Percentiles rank a stretch among this genome's conserved stretches.
These are phyloP conservation scores for Cladophialophora immunda DNA, from an alignment of 2,329 filamentous ascomycete genomes.

Conservation along the genomic window DNA sequence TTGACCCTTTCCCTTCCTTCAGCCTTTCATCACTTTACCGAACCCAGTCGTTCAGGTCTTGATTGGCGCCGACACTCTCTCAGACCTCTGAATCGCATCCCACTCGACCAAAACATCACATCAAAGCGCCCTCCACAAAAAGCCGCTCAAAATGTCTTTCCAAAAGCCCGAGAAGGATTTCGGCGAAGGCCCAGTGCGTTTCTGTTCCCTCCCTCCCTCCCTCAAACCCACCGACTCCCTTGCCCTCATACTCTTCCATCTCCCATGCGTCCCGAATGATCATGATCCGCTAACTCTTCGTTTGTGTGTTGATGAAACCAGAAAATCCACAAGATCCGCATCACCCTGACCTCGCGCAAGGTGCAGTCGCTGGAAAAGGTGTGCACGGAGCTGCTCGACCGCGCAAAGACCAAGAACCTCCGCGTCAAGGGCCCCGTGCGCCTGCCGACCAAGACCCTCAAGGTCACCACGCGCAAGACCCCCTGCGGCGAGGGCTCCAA, in stretches of 20 bases:
- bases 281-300: too few relatives aligned
- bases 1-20: slow-evolving; percentile 21
- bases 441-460: slow-evolving; percentile 95
- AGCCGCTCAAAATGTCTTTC: slow-evolving; percentile 81
- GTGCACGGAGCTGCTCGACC: slow-evolving; percentile 97
- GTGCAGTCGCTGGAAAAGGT: slow-evolving; percentile 97
- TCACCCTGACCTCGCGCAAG: slow-evolving; percentile 95
- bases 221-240: too few relatives aligned
- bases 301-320: too few relatives aligned
- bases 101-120: slow-evolving; percentile 29
- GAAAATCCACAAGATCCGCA: slow-evolving; percentile 98
- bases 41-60: slow-evolving; percentile 81
- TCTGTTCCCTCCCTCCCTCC: slow-evolving; percentile 4
- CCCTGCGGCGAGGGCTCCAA: slow-evolving; percentile 99
- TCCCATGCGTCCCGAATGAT: too few relatives aligned
- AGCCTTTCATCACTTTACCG: slow-evolving; percentile 82
- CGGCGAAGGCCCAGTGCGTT: slow-evolving; percentile 80
- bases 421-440: slow-evolving; percentile 98
- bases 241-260: too few relatives aligned
- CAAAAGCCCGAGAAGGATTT: slow-evolving; percentile 95
- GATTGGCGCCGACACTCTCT: slow-evolving; percentile 63
- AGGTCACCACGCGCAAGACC: slow-evolving; percentile 97
- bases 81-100: slow-evolving; percentile 6
- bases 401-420: slow-evolving; percentile 97
- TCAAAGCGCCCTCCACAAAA: slow-evolving; percentile 46